Evolutionary conservation across 1,139 yeast genomes (phyloP).

Genomic region (Saccharomyces uvarum): DNA sequence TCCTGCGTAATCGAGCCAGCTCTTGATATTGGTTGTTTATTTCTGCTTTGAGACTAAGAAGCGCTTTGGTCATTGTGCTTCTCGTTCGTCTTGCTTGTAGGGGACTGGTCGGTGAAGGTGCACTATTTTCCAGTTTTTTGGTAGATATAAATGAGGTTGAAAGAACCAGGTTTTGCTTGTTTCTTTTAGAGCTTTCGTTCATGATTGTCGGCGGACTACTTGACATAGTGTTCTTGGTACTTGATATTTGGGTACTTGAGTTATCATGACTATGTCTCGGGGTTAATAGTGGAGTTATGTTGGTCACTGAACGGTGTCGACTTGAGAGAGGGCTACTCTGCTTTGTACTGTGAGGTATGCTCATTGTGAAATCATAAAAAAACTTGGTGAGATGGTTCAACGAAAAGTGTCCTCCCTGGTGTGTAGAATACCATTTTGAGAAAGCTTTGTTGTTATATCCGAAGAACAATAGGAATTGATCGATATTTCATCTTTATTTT

Average conservation of each 20-base stretch:
- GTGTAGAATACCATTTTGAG: not conserved
- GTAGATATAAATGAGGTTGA: constrained; percentile 32
- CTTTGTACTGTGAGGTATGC: not conserved
- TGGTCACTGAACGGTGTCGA: not conserved
- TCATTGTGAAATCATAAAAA: not conserved
- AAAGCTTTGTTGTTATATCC: not conserved
- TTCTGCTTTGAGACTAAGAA: constrained; percentile 18
- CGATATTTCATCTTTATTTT: not conserved
- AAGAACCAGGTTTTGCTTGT: constrained; percentile 25
- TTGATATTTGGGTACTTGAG: constrained; percentile 3
- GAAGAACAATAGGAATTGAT: not conserved
- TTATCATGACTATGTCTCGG: not conserved
- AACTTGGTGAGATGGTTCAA: not conserved
- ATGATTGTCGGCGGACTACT: not conserved
- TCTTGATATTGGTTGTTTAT: constrained; percentile 22
- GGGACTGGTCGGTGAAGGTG: constrained; percentile 27
- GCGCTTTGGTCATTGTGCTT: constrained; percentile 21
- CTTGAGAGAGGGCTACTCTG: not conserved
- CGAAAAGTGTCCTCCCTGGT: not conserved
- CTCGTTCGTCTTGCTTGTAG: constrained; percentile 20
- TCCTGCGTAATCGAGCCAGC: constrained; percentile 17
- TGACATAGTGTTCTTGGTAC: constrained; percentile 3
- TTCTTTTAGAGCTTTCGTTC: constrained; percentile 10
- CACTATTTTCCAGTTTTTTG: constrained; percentile 21
- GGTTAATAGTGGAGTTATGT: not conserved